A percentile compares a stretch with the other conserved stretches of the same genome.
Conservation (phyloP, 2,329 filamentous ascomycete species). For the Ceratocystis cubensis region DNA sequence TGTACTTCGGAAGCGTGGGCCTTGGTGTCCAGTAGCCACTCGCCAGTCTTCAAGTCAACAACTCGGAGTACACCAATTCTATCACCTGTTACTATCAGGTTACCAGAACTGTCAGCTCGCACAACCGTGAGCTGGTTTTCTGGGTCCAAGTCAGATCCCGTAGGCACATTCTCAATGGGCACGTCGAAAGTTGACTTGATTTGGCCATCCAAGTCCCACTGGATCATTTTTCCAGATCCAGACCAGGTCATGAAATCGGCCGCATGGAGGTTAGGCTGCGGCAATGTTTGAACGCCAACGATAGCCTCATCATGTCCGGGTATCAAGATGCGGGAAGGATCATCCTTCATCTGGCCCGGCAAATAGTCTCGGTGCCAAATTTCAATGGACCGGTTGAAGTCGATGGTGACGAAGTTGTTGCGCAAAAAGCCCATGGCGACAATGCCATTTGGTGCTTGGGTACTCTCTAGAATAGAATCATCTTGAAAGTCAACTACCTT, state of each 20-base stretch:
- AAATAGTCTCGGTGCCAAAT: slow-evolving; percentile 43
- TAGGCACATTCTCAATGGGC: slow-evolving; percentile 50
- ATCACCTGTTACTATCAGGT: slow-evolving; percentile 69
- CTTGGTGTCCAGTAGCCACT: slow-evolving; percentile 58
- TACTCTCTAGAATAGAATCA: slow-evolving; percentile 31
- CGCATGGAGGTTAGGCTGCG: slow-evolving; percentile 47
- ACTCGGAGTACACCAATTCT: slow-evolving; percentile 70
- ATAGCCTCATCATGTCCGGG: slow-evolving; percentile 52
- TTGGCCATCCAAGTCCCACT: slow-evolving; percentile 67
- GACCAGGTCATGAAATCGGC: slow-evolving; percentile 79
- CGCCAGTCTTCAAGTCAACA: slow-evolving; percentile 48
- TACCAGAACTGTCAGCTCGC: slow-evolving; percentile 47
- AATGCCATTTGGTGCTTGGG: slow-evolving; percentile 35
- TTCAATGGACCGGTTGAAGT: slow-evolving; percentile 62
- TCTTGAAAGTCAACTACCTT: slow-evolving; percentile 35
- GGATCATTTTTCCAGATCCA: slow-evolving; percentile 61
- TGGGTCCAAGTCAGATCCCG: slow-evolving; percentile 39
- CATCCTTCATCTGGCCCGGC: slow-evolving; percentile 30
- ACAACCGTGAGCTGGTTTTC: slow-evolving; percentile 49
- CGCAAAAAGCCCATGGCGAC: slow-evolving; percentile 57
- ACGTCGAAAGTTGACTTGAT: slow-evolving; percentile 53
- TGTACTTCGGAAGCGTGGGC: slow-evolving; percentile 80
- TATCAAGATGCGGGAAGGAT: slow-evolving; percentile 41
- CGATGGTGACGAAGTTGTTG: slow-evolving; percentile 59
- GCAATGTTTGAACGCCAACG: slow-evolving; percentile 60